Evolutionary conservation across 495 filamentous ascomycete genomes (phyloP).

Genomic region (Neurospora sp.): DNA sequence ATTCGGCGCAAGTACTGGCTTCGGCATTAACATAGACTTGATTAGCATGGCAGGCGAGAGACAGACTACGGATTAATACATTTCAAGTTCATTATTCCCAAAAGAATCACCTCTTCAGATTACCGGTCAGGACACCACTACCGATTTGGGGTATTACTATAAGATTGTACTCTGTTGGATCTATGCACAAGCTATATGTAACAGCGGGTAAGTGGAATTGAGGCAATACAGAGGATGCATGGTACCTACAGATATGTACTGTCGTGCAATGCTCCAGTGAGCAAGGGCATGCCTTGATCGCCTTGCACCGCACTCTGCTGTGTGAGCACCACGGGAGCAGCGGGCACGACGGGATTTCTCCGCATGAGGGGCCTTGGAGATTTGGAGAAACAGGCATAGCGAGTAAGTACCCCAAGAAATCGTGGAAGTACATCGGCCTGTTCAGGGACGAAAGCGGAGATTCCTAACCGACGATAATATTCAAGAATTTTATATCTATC

Average conservation of each 20-base stretch:
- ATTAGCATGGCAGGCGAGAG: not conserved
- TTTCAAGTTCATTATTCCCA: not conserved
- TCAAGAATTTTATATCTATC: not conserved
- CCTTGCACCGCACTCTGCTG: not conserved
- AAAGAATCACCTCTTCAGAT: not conserved
- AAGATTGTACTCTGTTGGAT: not conserved
- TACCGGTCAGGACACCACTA: not conserved
- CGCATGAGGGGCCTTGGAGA: not conserved
- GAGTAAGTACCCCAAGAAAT: not conserved
- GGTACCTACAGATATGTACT: not conserved
- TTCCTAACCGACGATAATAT: not conserved
- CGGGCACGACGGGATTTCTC: not conserved
- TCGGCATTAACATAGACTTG: not conserved
- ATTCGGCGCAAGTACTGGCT: not conserved
- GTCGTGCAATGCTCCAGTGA: not conserved
- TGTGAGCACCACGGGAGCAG: not conserved
- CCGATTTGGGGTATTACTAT: not conserved
- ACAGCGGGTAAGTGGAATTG: not conserved
- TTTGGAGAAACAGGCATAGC: not conserved
- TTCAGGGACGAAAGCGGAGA: not conserved
- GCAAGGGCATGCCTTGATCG: not conserved
- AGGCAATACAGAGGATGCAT: not conserved
- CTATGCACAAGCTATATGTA: not conserved
- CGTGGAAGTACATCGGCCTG: not conserved
- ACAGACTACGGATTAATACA: not conserved